Conservation (phyloP, 139 green algal genomes). For the Tetraselmis striata region DNA sequence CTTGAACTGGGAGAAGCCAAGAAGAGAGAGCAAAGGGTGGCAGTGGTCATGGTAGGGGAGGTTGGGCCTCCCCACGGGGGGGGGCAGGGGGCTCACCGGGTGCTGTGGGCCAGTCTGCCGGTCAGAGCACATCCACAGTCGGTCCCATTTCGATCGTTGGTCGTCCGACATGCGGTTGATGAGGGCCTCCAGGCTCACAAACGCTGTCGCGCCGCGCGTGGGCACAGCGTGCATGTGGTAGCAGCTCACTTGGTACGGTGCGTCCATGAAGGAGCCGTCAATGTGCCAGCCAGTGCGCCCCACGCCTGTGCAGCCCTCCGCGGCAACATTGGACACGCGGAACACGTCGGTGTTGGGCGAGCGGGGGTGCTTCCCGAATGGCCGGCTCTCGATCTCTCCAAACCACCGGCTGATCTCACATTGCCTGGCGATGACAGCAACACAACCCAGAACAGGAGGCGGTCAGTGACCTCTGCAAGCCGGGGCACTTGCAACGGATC, state of each 20-base stretch:
- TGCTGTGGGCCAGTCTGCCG: constrained; percentile 20
- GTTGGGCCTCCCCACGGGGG: no score
- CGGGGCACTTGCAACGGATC: background rate
- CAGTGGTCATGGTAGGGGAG: no score
- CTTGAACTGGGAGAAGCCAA: no score
- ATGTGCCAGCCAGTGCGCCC: constrained; percentile 48
- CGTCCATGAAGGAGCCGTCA: constrained; percentile 36
- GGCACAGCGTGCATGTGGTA: constrained; percentile 35
- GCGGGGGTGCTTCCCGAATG: constrained; percentile 41
- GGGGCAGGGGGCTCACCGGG: no score
- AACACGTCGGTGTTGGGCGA: constrained; percentile 45
- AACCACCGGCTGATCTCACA: constrained; percentile 46
- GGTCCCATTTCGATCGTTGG: constrained; percentile 25
- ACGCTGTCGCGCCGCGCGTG: constrained; percentile 25
- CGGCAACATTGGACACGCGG: constrained; percentile 35
- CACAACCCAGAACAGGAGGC: no score
- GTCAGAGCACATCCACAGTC: constrained; percentile 38
- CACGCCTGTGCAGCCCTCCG: constrained; percentile 41
- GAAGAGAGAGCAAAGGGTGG: no score
- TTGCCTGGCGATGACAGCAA: constrained; percentile 12
- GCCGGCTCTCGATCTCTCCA: constrained; percentile 28
- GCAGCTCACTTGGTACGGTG: constrained; percentile 33
- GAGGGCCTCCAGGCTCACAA: constrained; percentile 33
- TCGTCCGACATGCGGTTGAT: constrained; percentile 17
- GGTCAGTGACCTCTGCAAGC: background rate